Percentiles rank a stretch among this genome's conserved stretches.
Evolutionary conservation across 805 yeast genomes (phyloP).

Genomic region (Metschnikowia picachoensis): DNA sequence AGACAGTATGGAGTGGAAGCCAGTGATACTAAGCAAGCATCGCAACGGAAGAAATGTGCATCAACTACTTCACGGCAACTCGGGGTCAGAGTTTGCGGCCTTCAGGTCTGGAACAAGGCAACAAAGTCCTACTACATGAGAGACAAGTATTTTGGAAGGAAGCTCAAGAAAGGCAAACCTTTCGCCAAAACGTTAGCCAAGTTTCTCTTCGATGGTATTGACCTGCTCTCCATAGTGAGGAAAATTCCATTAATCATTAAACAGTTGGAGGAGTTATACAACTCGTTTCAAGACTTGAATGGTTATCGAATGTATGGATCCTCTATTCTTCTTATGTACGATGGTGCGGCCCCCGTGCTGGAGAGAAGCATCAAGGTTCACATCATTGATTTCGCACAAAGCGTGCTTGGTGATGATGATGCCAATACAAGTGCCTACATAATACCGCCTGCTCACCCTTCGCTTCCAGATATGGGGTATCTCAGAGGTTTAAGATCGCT

Average conservation of each 20-base stretch:
- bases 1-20: constrained; percentile 98
- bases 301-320: constrained; percentile 93
- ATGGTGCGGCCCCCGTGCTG: constrained; percentile 43
- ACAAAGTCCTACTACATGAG: constrained; percentile 50
- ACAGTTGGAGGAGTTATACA: constrained; percentile 55
- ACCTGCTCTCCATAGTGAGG: constrained; percentile 51
- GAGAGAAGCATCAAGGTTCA: constrained; percentile 44
- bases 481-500: constrained; percentile 77
- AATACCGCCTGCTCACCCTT: constrained; percentile 69
- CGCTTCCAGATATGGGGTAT: constrained; percentile 75
- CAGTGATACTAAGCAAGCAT: constrained; percentile 57
- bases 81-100: constrained; percentile 93
- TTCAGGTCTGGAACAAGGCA: constrained; percentile 47
- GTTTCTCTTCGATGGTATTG: constrained; percentile 74
- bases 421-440: constrained; percentile 29
- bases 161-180: constrained; percentile 63
- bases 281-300: constrained; percentile 49
- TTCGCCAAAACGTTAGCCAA: constrained; percentile 72
- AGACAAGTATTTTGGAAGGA: constrained; percentile 92
- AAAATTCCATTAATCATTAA: constrained; percentile 66
- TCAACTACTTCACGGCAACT: constrained; percentile 74
- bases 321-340: constrained; percentile 83
- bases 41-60: constrained; percentile 80
- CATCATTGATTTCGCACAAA: constrained; percentile 93
- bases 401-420: constrained; percentile 57